Base-by-base conservation (phyloP, 148 eudicot species). In the Rhododendron ovatum region DNA sequence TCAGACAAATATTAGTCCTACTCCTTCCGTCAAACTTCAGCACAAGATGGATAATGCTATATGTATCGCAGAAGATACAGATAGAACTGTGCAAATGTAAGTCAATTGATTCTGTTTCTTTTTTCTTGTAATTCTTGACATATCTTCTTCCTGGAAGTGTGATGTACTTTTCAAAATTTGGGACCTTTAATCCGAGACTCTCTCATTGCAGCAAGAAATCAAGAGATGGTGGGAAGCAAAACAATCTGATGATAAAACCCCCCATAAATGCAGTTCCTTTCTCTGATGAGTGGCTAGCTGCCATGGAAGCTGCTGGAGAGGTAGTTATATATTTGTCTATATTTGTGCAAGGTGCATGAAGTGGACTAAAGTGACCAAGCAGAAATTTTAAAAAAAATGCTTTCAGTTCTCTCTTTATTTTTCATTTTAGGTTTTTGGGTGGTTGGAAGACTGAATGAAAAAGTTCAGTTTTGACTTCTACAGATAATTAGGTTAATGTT, bases 231-330 rank as follows among this genome's bases (percentile, higher is more conserved):
- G 84, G 33, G 69, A 95, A 82, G 71, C 67, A 55, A 85, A 82
- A 83, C 59, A 82, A 48, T 80, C 83, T 85, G 65, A 59, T 82
- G 78, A 84, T 77, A 53, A 87, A 88, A 65, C 91, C 91, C 84
- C 94, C 94, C 48, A 82, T 86, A 47, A 81, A 93, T 92, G 96
- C 92, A 59, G 85, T 90, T 91, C 99, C 99, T 71, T 98, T 98
- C 88, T 95, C 98, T 89, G 99, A 98, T 69, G 98, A 98, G 90
- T 98, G 99, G 99, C 90, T 98, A 87, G 98, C 99, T 91, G 98
- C 96, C 76, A 90, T 98, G 47, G 98, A 95, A 92, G 96, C 98
- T 83, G 98, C 98, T 89, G 99, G 99, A 89, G 99, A 95, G 95
- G 99, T 95, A 95, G 90, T 79, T 82, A 51, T 86, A 28, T 82